Evolutionary conservation across 805 yeast species (phyloP).

Genomic region (Metahyphopichia silvanorum): DNA sequence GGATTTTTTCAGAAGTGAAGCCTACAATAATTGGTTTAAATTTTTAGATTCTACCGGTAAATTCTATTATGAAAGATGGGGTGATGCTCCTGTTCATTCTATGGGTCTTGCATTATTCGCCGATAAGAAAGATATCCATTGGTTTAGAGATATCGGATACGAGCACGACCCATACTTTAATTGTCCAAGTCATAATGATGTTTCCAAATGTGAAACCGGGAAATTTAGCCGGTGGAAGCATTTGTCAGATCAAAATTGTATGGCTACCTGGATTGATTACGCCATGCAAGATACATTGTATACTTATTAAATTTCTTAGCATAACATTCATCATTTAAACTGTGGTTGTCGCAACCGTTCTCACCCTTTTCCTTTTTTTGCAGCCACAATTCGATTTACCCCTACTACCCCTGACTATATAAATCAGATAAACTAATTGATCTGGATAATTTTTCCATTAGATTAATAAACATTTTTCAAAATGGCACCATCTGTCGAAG

Average conservation of each 20-base stretch:
- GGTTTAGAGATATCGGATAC: slow-evolving; percentile 87
- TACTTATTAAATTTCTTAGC: background rate
- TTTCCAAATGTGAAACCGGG: slow-evolving; percentile 52
- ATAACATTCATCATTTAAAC: background rate
- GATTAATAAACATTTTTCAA: too few relatives aligned
- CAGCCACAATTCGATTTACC: slow-evolving; percentile 1
- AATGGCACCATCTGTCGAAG: slow-evolving; percentile 15
- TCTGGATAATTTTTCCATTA: too few relatives aligned
- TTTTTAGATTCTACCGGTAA: slow-evolving; percentile 69
- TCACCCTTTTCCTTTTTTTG: background rate
- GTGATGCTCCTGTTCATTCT: slow-evolving; percentile 89
- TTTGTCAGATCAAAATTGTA: slow-evolving; percentile 68
- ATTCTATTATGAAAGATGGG: slow-evolving; percentile 90
- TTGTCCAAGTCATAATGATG: slow-evolving; percentile 57
- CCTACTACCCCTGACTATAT: background rate
- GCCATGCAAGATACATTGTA: slow-evolving; percentile 17
- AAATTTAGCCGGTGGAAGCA: slow-evolving; percentile 49
- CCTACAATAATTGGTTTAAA: slow-evolving; percentile 63
- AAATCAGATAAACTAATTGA: too few relatives aligned
- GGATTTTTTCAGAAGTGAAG: slow-evolving; percentile 72
- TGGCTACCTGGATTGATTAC: slow-evolving; percentile 63
- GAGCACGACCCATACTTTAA: slow-evolving; percentile 70
- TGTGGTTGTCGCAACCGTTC: too few relatives aligned
- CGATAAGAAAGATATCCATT: slow-evolving; percentile 66
- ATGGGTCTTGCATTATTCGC: slow-evolving; percentile 71